Conservation (phyloP, 2,329 filamentous ascomycete species). For the Ceratocystis lukuohia region DNA sequence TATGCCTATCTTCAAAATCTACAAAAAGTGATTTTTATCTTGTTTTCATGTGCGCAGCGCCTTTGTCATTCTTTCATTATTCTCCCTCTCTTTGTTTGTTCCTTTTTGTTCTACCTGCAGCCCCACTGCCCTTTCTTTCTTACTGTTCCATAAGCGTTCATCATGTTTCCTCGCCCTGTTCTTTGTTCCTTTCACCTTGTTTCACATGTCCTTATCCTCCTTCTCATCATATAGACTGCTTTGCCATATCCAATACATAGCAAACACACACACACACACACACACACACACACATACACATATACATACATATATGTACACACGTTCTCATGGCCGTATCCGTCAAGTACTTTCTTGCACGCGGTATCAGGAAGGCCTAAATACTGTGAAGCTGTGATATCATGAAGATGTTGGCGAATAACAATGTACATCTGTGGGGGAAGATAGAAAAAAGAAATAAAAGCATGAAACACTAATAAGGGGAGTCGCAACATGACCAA, state of each 20-base stretch:
- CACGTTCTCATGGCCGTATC: not conserved
- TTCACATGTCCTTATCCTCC: not conserved
- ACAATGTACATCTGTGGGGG: slow-evolving; percentile 2
- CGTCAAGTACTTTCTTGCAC: too few relatives aligned
- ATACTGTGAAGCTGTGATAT: not conserved
- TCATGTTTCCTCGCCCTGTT: not conserved
- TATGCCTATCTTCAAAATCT: too few relatives aligned
- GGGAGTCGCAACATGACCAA: not conserved
- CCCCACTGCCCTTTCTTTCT: too few relatives aligned
- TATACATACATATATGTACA: not conserved
- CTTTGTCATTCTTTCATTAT: not conserved
- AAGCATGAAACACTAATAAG: not conserved
- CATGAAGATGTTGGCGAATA: not conserved
- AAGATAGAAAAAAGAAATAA: not conserved
- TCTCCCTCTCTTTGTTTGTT: not conserved
- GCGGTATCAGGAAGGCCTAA: not conserved
- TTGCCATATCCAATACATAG: not conserved
- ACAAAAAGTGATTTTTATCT: too few relatives aligned
- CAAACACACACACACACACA: not conserved
- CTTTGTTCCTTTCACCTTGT: not conserved
- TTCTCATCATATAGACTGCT: not conserved
- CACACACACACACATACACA: not conserved
- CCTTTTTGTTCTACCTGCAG: too few relatives aligned
- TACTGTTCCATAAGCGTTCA: too few relatives aligned
- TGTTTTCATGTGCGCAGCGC: not conserved